Base-by-base conservation (phyloP, 768 basidiomycete species). In the Scleroderma citrinum region DNA sequence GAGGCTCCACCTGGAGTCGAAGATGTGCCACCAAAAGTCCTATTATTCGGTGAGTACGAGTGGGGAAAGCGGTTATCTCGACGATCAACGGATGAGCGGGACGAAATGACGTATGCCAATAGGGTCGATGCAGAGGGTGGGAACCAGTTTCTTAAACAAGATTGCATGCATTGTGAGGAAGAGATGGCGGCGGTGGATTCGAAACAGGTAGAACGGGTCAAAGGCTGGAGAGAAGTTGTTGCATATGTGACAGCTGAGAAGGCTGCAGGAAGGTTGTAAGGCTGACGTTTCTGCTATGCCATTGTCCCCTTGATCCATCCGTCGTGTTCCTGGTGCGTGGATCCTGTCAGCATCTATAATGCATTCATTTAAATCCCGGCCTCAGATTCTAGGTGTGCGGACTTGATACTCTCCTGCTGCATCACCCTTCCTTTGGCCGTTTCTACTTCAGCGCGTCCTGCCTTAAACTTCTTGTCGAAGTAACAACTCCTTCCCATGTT, bases 1-100 rank as follows among this genome's bases (percentile, higher is more conserved):
- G 34, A 49, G 16, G 17, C 30, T 19, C 40, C 60, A 20, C 45
- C 45, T n/a, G 51, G 36, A 5, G 59, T 34, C 16, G 47, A 45
- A 7, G 34, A 41, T 44, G 40, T 43, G 21, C 69, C 72, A n/a
- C 77, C 76, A 13, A 77, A 74, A 2, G 82, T 85, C 26, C 64
- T 91, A 35, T 72, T 92, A 6, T 90, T 91, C 55, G 89, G 89
- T 19, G 66, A 80, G 47, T 88, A 89, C 59, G 72, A 78, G 55
- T 91, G 89, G 89, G 88, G 84, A 59, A 70, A 78, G 60, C 76
- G 83, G 38, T 49, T 77, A 13, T 82, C 81, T 4, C 59, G 64
- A 20, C 60, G 71, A 16, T 60, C 54, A 8, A 29, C 26, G 16
- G 75, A 80, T 51, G 69, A 74, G 49, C 58, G 51, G 46, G 74